Percentiles rank a stretch among this genome's conserved stretches.
These are phyloP conservation scores for Bipolaris victoriae DNA, from an alignment of 2,329 filamentous ascomycete genomes.

Conservation along the genomic window DNA sequence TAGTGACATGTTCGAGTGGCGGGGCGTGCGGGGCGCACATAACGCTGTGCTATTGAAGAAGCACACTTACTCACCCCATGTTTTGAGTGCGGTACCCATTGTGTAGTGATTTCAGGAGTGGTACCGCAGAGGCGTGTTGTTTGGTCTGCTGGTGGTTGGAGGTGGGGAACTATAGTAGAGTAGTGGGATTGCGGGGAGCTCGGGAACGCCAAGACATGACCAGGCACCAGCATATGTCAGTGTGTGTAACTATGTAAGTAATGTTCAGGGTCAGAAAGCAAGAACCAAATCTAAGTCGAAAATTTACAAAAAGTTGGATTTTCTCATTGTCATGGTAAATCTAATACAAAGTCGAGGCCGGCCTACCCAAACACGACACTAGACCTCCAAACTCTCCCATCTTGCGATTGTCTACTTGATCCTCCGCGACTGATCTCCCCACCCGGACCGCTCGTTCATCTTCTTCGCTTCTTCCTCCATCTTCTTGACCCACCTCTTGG, in stretches of 20 bases:
- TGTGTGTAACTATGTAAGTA: no score
- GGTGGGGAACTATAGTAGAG: slow-evolving; percentile 9
- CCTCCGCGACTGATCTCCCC: slow-evolving; percentile 31
- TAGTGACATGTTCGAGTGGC: slow-evolving; percentile 19
- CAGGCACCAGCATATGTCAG: slow-evolving; percentile 31
- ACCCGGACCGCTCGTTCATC: slow-evolving; percentile 67
- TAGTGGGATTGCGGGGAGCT: slow-evolving; percentile 32
- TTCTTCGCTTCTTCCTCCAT: slow-evolving; percentile 86
- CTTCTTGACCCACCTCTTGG: slow-evolving; percentile 88
- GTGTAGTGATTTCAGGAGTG: slow-evolving; percentile 12
- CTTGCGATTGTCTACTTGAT: slow-evolving; percentile 16
- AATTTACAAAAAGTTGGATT: neutral
- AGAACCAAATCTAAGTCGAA: neutral
- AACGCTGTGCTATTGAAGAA: neutral
- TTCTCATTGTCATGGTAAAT: neutral
- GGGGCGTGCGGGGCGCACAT: slow-evolving; percentile 13
- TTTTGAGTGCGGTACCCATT: slow-evolving; percentile 47
- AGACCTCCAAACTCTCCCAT: neutral
- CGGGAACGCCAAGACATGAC: slow-evolving; percentile 30
- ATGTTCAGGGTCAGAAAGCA: neutral
- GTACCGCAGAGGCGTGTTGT: slow-evolving; percentile 14
- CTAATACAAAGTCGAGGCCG: neutral
- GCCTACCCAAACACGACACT: neutral
- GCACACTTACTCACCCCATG: slow-evolving; percentile 41
- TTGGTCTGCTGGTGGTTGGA: slow-evolving; percentile 15